A percentile compares a stretch with the other conserved stretches of the same genome.
Conservation (phyloP, 257 asterid species). For the Solanum dulcamara region DNA sequence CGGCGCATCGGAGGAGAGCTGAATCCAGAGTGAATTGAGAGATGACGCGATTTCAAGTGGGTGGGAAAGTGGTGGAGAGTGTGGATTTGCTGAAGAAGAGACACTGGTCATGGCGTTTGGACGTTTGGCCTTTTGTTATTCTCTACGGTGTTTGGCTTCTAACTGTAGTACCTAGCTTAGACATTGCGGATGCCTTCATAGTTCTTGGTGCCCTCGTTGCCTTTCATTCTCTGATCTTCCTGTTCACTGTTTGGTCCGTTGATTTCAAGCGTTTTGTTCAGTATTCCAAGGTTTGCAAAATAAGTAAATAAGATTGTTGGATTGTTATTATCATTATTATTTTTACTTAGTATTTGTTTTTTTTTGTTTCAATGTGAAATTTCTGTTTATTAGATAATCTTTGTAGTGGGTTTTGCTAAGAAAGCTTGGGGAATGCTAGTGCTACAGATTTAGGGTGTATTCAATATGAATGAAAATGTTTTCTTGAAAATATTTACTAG, state of each 20-base stretch:
- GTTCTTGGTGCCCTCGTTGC: slow-evolving; percentile 55
- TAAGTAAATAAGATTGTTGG: neutral
- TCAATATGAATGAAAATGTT: neutral
- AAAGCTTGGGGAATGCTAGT: neutral
- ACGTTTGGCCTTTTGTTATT: slow-evolving; percentile 72
- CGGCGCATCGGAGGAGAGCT: neutral
- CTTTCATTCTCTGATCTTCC: slow-evolving; percentile 60
- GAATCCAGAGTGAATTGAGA: neutral
- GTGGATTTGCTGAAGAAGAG: slow-evolving; percentile 74
- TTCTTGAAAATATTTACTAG: neutral
- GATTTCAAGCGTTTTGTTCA: slow-evolving; percentile 76
- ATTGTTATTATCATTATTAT: neutral
- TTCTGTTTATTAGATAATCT: neutral
- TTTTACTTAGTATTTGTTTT: neutral
- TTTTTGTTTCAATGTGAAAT: neutral
- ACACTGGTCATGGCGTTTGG: slow-evolving; percentile 87
- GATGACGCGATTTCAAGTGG: slow-evolving; percentile 72
- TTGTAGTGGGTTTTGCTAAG: neutral
- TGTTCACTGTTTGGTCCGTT: slow-evolving; percentile 92
- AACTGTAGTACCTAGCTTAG: slow-evolving; percentile 68
- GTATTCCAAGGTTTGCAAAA: slow-evolving; percentile 51
- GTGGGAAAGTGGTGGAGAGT: slow-evolving; percentile 93
- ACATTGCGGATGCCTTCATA: slow-evolving; percentile 66
- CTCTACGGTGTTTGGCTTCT: slow-evolving; percentile 66
- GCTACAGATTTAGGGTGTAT: neutral